These are phyloP conservation scores for Cinchona pubescens DNA, from an alignment of 257 asterid species.

Conservation along the genomic window DNA sequence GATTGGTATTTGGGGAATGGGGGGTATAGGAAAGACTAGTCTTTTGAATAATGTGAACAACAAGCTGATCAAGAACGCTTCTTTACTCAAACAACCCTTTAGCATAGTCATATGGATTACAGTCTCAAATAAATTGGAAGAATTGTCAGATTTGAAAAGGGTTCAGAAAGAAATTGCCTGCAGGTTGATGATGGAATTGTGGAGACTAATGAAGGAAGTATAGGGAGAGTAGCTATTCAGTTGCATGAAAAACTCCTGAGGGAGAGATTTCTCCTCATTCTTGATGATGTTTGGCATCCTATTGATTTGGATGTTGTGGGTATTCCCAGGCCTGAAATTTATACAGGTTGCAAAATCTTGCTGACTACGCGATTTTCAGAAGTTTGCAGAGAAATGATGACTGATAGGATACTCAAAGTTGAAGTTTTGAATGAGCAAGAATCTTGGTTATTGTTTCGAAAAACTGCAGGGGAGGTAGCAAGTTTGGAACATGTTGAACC, in stretches of 20 bases:
- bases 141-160: conserved; percentile 10
- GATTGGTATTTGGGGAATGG: conserved; percentile 18
- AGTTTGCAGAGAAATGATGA: too few species aligned
- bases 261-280: conserved; percentile 16
- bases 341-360: too few species aligned
- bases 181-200: conserved; percentile 6
- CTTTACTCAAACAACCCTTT: conserved; percentile 4
- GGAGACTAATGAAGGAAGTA: neutral
- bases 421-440: conserved; percentile 8
- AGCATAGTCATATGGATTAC: conserved; percentile 14
- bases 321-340: conserved; percentile 11
- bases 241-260: conserved; percentile 8
- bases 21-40: conserved; percentile 23
- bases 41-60: conserved; percentile 17
- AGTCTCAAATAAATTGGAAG: conserved; percentile 5
- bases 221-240: neutral
- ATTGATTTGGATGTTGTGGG: conserved; percentile 4
- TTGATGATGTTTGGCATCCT: conserved; percentile 21
- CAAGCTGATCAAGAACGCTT: neutral
- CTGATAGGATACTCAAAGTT: too few species aligned
- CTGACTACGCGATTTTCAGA: too few species aligned
- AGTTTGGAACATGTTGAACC: neutral
- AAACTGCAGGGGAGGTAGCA: conserved; percentile 4
- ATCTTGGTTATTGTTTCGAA: conserved; percentile 8
- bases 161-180: conserved; percentile 12